A percentile compares a stretch with the other conserved stretches of the same genome.
Evolutionary conservation across 495 filamentous ascomycete species (phyloP).

Genomic region (Staphylotrichum tortipilum): DNA sequence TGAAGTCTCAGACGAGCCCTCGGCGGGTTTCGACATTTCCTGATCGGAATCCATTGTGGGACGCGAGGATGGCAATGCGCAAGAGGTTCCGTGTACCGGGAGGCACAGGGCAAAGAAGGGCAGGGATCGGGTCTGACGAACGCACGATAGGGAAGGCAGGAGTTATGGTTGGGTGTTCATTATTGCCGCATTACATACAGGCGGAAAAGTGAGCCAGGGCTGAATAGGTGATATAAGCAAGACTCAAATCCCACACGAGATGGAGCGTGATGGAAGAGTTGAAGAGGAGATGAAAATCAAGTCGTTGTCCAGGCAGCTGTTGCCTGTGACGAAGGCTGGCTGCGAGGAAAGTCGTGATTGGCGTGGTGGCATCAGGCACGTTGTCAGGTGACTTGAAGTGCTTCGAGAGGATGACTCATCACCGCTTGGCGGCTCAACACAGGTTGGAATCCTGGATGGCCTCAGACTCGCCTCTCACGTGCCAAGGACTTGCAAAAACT

Average conservation of each 20-base stretch:
- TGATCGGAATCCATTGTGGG: background rate
- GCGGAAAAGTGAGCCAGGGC: background rate
- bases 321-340: background rate
- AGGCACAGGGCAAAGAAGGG: background rate
- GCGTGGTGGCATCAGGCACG: slow-evolving; percentile 3
- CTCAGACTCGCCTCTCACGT: too few relatives aligned
- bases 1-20: background rate
- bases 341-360: background rate
- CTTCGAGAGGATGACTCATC: too few relatives aligned
- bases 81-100: too few relatives aligned
- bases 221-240: too few relatives aligned
- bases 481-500: too few relatives aligned
- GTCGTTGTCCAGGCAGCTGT: background rate
- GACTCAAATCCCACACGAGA: too few relatives aligned
- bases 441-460: too few relatives aligned
- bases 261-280: too few relatives aligned
- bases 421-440: too few relatives aligned
- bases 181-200: background rate
- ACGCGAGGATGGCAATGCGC: background rate
- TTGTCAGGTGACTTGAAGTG: slow-evolving; percentile 8
- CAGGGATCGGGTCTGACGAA: background rate
- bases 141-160: background rate
- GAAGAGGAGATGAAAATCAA: too few relatives aligned
- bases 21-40: background rate
- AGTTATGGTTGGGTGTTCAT: background rate